These are phyloP conservation scores for Fomitopsis pinicola DNA, from an alignment of 1,284 basidiomycete species.

Conservation along the genomic window DNA sequence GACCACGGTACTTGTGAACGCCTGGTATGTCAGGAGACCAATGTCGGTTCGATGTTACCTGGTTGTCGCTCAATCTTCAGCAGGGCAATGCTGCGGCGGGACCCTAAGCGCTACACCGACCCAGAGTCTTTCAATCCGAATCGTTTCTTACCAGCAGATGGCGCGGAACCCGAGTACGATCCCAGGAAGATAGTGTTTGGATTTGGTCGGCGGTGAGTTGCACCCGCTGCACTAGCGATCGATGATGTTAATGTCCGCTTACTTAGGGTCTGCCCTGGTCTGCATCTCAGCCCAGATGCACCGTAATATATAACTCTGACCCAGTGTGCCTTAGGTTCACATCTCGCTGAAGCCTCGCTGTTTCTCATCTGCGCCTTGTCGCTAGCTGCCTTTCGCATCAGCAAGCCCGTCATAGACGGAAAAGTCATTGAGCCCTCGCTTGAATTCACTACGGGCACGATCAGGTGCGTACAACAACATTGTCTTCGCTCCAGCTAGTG, in stretches of 20 bases:
- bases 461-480: constrained; percentile 11
- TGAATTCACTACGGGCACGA: constrained; percentile 16
- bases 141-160: constrained; percentile 17
- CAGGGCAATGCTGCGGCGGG: constrained; percentile 28
- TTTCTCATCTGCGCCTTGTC: constrained; percentile 25
- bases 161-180: constrained; percentile 15
- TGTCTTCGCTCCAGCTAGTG: not conserved
- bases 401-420: constrained; percentile 20
- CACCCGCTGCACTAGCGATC: no score
- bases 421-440: constrained; percentile 14
- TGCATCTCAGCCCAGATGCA: not conserved
- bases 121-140: constrained; percentile 27
- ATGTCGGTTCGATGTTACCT: no score
- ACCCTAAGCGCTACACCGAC: constrained; percentile 23
- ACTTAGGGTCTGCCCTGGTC: constrained; percentile 18
- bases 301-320: no score
- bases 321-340: constrained; percentile 7
- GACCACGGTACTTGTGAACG: constrained; percentile 21
- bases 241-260: no score
- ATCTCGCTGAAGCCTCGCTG: constrained; percentile 28
- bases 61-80: no score
- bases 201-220: constrained; percentile 8
- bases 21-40: constrained; percentile 11
- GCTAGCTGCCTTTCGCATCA: constrained; percentile 27
- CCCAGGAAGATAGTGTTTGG: constrained; percentile 2